These are phyloP conservation scores for Dendrobium nobile DNA, from an alignment of 106 monocot genomes.

Conservation along the genomic window DNA sequence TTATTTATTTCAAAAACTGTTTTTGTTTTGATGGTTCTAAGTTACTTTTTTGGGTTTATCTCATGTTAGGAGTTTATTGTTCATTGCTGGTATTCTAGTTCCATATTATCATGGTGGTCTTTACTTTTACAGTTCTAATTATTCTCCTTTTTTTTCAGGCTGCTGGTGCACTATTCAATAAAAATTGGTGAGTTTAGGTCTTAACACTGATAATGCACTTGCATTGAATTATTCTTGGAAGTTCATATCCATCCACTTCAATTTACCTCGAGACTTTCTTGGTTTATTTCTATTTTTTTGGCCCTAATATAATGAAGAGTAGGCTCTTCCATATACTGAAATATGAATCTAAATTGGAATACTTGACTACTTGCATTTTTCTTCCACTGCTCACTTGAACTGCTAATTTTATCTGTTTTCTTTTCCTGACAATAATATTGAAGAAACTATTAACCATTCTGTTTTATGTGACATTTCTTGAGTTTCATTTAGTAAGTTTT, in stretches of 20 bases:
- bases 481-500: neutral
- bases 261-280: neutral
- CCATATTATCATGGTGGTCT: neutral
- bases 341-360: neutral
- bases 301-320: neutral
- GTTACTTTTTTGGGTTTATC: neutral
- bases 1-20: neutral
- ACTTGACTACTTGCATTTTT: neutral
- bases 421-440: neutral
- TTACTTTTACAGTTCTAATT: neutral
- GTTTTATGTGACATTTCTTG: neutral
- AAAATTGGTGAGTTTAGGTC: constrained; percentile 60
- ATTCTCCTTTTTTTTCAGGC: constrained; percentile 59
- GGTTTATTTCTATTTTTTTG: neutral
- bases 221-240: neutral
- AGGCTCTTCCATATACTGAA: neutral
- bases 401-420: neutral
- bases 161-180: constrained; percentile 88
- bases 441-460: neutral
- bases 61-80: neutral
- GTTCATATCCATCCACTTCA: neutral
- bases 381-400: neutral
- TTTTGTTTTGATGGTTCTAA: neutral
- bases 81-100: neutral
- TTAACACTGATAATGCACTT: neutral